These are phyloP conservation scores for Kluyveromyces nonfermentans DNA, from an alignment of 805 yeast species.

Conservation along the genomic window DNA sequence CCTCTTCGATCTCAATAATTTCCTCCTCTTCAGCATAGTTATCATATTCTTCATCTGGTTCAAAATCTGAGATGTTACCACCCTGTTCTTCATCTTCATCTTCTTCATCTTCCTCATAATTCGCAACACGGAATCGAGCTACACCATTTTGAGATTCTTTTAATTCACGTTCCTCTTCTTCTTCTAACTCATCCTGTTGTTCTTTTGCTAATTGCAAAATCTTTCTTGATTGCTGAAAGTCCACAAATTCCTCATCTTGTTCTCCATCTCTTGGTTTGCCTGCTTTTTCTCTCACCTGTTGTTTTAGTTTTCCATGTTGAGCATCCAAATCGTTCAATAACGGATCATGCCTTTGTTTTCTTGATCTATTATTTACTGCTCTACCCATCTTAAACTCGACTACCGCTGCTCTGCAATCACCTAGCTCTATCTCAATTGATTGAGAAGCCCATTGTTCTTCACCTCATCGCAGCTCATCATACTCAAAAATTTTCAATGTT, in stretches of 20 bases:
- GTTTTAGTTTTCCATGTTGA: slow-evolving; percentile 60
- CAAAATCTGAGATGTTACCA: slow-evolving; percentile 42
- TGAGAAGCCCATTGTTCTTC: neutral
- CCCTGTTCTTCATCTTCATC: slow-evolving; percentile 35
- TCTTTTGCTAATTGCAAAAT: slow-evolving; percentile 83
- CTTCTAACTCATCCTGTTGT: slow-evolving; percentile 85
- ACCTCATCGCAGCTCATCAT: neutral
- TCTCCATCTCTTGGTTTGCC: slow-evolving; percentile 35
- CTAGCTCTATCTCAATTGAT: neutral
- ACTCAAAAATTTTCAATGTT: slow-evolving; percentile 2
- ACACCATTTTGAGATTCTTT: slow-evolving; percentile 23
- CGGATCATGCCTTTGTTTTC: slow-evolving; percentile 68
- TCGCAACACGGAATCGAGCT: slow-evolving; percentile 26
- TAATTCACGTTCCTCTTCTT: slow-evolving; percentile 42
- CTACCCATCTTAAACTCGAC: slow-evolving; percentile 52
- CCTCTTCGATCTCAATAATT: slow-evolving; percentile 58
- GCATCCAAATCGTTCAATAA: slow-evolving; percentile 69
- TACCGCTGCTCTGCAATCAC: neutral
- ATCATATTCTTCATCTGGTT: slow-evolving; percentile 38
- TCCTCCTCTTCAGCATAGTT: slow-evolving; percentile 47
- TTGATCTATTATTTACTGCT: slow-evolving; percentile 41
- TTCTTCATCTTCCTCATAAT: slow-evolving; percentile 44
- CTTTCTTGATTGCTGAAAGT: slow-evolving; percentile 73
- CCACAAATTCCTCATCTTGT: slow-evolving; percentile 57
- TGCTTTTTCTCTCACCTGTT: slow-evolving; percentile 27